Percentiles rank a stretch among this genome's conserved stretches.
phyloP scores from a whole-genome alignment of 2,329 filamentous ascomycete genomes.

The Talaromyces sp. region DNA sequence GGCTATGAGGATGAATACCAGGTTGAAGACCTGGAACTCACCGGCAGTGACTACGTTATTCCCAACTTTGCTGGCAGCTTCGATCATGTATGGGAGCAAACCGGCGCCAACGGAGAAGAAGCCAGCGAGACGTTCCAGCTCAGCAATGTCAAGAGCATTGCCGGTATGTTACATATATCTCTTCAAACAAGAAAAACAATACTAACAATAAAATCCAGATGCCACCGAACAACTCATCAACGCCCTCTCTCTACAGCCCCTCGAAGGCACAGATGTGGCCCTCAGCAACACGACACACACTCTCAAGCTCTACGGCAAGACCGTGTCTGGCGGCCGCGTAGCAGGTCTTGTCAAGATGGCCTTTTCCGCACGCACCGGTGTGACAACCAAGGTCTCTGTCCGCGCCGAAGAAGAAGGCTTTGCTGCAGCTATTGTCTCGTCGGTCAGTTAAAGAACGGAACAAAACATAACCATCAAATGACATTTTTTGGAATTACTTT shows the following conservation, averaged over 20 bases:
- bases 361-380: conserved; percentile 83
- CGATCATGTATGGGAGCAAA: conserved; percentile 90
- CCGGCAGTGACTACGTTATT: conserved; percentile 87
- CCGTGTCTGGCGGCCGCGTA: conserved; percentile 81
- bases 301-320: conserved; percentile 94
- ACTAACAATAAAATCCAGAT: conserved; percentile 47
- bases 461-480: background rate
- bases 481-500: background rate
- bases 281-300: conserved; percentile 86
- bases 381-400: conserved; percentile 92
- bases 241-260: conserved; percentile 80
- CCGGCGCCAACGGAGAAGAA: conserved; percentile 81
- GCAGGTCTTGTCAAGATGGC: conserved; percentile 88
- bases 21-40: conserved; percentile 85
- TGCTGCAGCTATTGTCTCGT: conserved; percentile 74
- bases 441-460: conserved; percentile 59
- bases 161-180: conserved; percentile 56
- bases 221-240: conserved; percentile 87
- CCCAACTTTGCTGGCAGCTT: conserved; percentile 94
- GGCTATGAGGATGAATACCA: conserved; percentile 98
- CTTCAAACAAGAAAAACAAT: background rate
- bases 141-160: conserved; percentile 82
- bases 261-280: conserved; percentile 89
- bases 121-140: conserved; percentile 87
- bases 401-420: conserved; percentile 90